Conservation (phyloP, 106 monocot species). For the Apostasia shenzhenica region DNA sequence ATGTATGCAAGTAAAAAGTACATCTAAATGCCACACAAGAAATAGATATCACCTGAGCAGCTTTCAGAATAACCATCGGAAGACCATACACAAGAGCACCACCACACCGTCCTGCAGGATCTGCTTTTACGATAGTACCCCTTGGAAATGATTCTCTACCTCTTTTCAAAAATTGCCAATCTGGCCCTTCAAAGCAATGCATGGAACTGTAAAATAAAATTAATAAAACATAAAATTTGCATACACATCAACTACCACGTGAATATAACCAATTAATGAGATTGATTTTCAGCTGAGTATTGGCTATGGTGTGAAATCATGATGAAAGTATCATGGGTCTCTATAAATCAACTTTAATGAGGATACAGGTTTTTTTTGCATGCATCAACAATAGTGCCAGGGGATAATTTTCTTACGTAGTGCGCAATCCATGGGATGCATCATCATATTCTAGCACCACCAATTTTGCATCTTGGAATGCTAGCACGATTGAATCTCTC, state of each 20-base stretch:
- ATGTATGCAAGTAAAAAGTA: not conserved
- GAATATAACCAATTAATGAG: not conserved
- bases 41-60: constrained; percentile 64
- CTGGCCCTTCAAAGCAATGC: constrained; percentile 98
- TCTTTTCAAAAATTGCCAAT: constrained; percentile 88
- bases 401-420: constrained; percentile 36
- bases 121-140: constrained; percentile 74
- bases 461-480: constrained; percentile 88
- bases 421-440: constrained; percentile 54
- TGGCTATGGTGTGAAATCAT: not conserved
- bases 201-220: constrained; percentile 64
- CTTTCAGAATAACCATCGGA: constrained; percentile 87
- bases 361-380: no score
- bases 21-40: not conserved
- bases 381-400: no score
- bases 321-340: not conserved
- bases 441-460: constrained; percentile 78
- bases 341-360: no score
- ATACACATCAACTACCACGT: not conserved
- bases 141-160: constrained; percentile 86
- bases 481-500: constrained; percentile 78
- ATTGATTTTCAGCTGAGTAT: not conserved
- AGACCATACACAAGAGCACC: constrained; percentile 76
- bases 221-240: not conserved
- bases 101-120: constrained; percentile 78